Evolutionary conservation across 192 early-diverging fungal genomes (phyloP).

Genomic region (Mortierella antarctica): DNA sequence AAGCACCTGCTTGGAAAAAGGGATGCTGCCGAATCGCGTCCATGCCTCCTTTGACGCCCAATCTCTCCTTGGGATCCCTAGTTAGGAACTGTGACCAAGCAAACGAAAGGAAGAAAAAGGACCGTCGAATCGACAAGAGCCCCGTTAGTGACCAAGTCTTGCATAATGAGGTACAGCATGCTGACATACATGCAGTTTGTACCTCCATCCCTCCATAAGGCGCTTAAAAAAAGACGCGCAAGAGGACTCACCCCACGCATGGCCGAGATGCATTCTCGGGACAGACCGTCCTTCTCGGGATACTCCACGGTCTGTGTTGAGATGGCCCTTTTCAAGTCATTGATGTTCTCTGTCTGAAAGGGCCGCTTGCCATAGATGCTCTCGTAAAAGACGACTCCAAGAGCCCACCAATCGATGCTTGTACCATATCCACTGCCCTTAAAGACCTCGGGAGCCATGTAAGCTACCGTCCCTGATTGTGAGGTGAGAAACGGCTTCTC

Average conservation of each 20-base stretch:
- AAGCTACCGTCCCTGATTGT: slow-evolving; percentile 89
- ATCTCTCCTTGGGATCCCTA: slow-evolving; percentile 57
- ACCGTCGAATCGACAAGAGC: neutral
- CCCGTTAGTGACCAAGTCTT: too few species aligned
- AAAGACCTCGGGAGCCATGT: slow-evolving; percentile 90
- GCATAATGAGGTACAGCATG: too few species aligned
- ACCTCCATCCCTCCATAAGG: neutral
- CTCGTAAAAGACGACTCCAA: slow-evolving; percentile 93
- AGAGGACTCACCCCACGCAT: slow-evolving; percentile 69
- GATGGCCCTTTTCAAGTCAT: slow-evolving; percentile 72
- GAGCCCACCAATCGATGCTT: slow-evolving; percentile 95
- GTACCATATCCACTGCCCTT: slow-evolving; percentile 76
- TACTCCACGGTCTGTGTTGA: slow-evolving; percentile 72
- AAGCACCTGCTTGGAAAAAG: slow-evolving; percentile 60
- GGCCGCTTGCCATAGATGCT: slow-evolving; percentile 78
- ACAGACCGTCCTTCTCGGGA: slow-evolving; percentile 66
- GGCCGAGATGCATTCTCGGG: slow-evolving; percentile 75
- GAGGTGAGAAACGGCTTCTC: slow-evolving; percentile 78
- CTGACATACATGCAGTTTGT: neutral
- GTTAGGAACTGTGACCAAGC: slow-evolving; percentile 61
- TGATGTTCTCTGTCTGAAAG: slow-evolving; percentile 71
- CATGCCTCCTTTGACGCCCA: slow-evolving; percentile 61
- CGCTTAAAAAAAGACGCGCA: neutral
- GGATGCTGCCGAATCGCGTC: slow-evolving; percentile 58
- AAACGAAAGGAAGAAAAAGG: neutral